phyloP scores from a whole-genome alignment of 768 basidiomycete species.

The Psilocybe cubensis region DNA sequence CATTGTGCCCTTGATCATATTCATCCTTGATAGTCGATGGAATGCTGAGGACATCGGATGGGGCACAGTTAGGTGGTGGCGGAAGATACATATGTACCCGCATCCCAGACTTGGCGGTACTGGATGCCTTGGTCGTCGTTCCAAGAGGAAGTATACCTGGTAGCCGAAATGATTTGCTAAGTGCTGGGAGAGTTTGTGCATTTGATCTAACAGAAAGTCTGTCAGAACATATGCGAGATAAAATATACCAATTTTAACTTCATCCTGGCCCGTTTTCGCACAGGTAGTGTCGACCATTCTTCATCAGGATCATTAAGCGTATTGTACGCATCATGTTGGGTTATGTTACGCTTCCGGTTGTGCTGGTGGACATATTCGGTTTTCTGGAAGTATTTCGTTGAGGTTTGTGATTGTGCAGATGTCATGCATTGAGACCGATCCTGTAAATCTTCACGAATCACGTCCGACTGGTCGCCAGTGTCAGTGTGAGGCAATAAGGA shows the following conservation, averaged over 20 bases:
- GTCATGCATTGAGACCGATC: background rate
- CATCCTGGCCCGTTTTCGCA: conserved; percentile 31
- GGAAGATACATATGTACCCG: conserved; percentile 22
- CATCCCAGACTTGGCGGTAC: conserved; percentile 6
- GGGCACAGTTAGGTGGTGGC: conserved; percentile 15
- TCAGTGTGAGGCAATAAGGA: too few species aligned
- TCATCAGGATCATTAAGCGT: conserved; percentile 35
- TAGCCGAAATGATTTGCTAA: conserved; percentile 21
- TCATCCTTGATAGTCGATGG: background rate
- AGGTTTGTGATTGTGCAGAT: background rate
- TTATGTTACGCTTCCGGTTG: background rate
- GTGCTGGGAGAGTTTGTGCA: background rate
- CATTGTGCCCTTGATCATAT: background rate
- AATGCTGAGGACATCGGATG: background rate
- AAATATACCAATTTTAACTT: conserved; percentile 21
- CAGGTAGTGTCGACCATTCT: conserved; percentile 40
- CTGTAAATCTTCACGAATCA: background rate
- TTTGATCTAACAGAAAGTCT: background rate
- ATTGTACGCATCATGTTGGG: conserved; percentile 29
- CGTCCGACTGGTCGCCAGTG: too few species aligned
- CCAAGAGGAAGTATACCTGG: conserved; percentile 16
- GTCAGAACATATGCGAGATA: background rate
- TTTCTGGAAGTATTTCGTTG: background rate
- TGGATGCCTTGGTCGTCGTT: background rate
- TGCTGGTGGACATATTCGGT: background rate